Base-by-base conservation (phyloP, 371 early-diverging fungal species). In the Smittium mucronatum region DNA sequence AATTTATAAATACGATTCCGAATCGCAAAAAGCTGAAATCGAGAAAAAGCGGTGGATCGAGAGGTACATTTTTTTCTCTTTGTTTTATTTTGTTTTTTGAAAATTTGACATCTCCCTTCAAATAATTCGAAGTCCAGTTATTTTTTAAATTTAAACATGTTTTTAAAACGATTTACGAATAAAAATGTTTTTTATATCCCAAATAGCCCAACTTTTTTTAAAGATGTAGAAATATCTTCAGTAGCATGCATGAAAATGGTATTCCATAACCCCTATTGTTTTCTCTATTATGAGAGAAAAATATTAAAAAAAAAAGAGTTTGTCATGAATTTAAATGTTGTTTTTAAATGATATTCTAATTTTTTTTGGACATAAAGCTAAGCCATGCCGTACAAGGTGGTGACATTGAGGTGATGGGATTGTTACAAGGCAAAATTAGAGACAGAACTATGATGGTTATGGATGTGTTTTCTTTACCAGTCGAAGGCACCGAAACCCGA, bases 401-500 rank as follows among this genome's bases (percentile, higher is more conserved):
- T 67, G 87, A 86, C 70, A 91, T 97, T 72, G 97, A 98, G 82
- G 89, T 97, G 36, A 97, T 98, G 98, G 98, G 98, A 0, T 80
- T 95, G 64, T 92, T 98, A 94, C 94, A 93, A 77, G 98, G 98
- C 36, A 96, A 94, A 73, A 84, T 98, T 8, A 75, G 81, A 25
- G 93, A 87, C 57, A 86, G 89, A 71, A 90, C 90, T 0, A 91
- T 98, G 88, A 80, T 93, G 71, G 88, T 98, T 58, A 90, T 96
- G 89, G 98, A 98, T 75, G 89, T 93, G 1, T 97, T 96, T 83
- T 95, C 94, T 30, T 82, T 98, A 64, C 98, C 98, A 0, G 98
- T 98, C 8, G 97, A 98, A 76, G 97, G 97, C 25, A 98, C 97
- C 0, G 98, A 98, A 77, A 98, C 98, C n/a, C 83, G 97, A 64